Base-by-base conservation (phyloP, 2,329 filamentous ascomycete species). In the Ophiostoma triangulosporum region DNA sequence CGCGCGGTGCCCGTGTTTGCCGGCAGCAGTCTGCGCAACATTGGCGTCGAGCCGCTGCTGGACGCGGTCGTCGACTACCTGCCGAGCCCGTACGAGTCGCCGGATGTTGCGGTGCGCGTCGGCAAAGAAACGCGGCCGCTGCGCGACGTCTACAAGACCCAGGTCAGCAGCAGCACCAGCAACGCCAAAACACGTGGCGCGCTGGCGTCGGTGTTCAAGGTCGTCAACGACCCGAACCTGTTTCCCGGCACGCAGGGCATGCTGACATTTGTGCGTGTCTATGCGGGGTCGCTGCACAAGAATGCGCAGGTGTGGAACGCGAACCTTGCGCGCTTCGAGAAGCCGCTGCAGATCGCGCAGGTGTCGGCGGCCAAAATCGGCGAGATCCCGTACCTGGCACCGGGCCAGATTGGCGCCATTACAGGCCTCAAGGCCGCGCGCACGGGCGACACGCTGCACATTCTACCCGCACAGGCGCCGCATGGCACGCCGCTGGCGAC, bases 401-500 rank as follows among this genome's bases (percentile, higher is more conserved):
- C 88, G 0, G 93, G 93, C 0, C 90, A 97, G 64, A 98, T 98
- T 57, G 93, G 93, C 31, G 93, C 95, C 4, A 84, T 98, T 50
- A 83, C 86, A 14, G 93, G 91, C 0, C 76, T 97, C 17, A 96
- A 95, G 65, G 79, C 85, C 62, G 85, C 91, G n/a, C 78, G 93
- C 35, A 98, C 93, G 1, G 93, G 93, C 1, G 93, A 98, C 63
- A 98, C 93, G 0, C 69, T 98, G 15, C 78, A 97, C 32, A 81
- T 84, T 2, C 88, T 88, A 60, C 73, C 78, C 27, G 24, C 79
- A 68, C 8, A 67, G 70, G 64, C 76, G 66, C 8, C 69, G 70
- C 14, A 6, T 64, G 50, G 50, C 3, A 76, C 78, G 0, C 82
- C 88, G 1, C 80, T 85, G 17, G 76, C 81, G 15, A 76, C 80